phyloP scores from a whole-genome alignment of 2,329 filamentous ascomycete species.

The Pseudocercospora pini-densiflorae region DNA sequence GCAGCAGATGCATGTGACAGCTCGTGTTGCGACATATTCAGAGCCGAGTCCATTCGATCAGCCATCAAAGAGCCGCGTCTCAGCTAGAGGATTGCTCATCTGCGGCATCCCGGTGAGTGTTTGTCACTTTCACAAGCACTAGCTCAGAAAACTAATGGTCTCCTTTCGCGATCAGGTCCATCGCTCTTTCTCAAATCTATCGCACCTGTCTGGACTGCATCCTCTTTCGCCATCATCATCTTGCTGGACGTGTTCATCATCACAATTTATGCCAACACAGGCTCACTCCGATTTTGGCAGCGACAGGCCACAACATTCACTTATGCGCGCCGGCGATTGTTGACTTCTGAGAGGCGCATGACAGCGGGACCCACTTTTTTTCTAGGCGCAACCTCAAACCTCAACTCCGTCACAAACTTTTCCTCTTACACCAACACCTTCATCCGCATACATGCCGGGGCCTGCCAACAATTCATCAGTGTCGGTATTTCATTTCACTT shows the following conservation, averaged over 20 bases:
- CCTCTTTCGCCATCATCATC: neutral
- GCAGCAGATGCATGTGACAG: neutral
- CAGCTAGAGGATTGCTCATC: neutral
- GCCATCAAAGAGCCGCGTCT: neutral
- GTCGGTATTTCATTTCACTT: slow-evolving; percentile 37
- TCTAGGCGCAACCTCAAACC: slow-evolving; percentile 1
- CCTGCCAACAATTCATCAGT: slow-evolving; percentile 12
- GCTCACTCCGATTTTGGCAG: neutral
- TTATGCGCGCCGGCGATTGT: neutral
- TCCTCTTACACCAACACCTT: neutral
- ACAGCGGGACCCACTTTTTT: slow-evolving; percentile 4
- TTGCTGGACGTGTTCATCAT: neutral
- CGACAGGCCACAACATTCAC: slow-evolving; percentile 5
- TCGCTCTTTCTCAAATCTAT: neutral
- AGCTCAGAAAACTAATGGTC: neutral
- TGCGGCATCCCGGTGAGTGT: neutral
- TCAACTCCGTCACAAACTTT: slow-evolving; percentile 4
- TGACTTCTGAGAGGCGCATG: slow-evolving; percentile 3
- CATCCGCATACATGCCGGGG: slow-evolving; percentile 9
- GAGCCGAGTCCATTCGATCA: neutral
- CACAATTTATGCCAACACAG: neutral
- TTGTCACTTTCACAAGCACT: neutral
- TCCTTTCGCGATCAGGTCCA: neutral
- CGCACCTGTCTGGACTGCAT: neutral
- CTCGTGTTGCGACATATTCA: neutral